Conservation (phyloP, 345 rosid species). For the Kernera saxatilis region DNA sequence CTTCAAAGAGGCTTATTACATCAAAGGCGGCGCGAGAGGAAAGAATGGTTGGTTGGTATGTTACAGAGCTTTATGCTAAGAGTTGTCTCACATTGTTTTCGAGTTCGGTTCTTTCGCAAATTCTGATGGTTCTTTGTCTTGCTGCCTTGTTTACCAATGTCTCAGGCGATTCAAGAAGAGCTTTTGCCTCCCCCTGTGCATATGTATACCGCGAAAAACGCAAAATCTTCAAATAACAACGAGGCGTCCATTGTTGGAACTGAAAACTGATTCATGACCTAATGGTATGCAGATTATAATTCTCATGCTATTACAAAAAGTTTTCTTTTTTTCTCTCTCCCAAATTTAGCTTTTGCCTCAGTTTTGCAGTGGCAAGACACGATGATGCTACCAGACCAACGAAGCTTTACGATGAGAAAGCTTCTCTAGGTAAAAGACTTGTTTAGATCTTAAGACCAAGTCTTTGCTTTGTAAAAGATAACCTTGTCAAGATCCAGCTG, state of each 20-base stretch:
- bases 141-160: neutral
- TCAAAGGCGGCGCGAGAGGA: conserved; percentile 80
- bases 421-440: neutral
- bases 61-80: too few species aligned
- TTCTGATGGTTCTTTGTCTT: neutral
- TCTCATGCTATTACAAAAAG: conserved; percentile 31
- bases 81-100: too few species aligned
- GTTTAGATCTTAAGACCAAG: neutral
- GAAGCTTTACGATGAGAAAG: neutral
- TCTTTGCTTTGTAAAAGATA: neutral
- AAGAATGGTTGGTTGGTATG: conserved; percentile 94
- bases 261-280: conserved; percentile 31
- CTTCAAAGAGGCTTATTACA: conserved; percentile 81
- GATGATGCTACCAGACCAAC: neutral
- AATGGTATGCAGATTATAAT: neutral
- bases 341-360: neutral
- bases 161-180: conserved; percentile 71
- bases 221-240: conserved; percentile 27
- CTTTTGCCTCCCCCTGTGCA: conserved; percentile 78
- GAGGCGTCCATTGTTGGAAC: conserved; percentile 22
- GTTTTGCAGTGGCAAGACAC: conserved; percentile 3
- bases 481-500: neutral
- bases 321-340: conserved; percentile 26
- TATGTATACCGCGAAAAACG: conserved; percentile 43
- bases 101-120: neutral